Evolutionary conservation across 176 grass and related monocot species (phyloP), one percentile per base, ranked within the genome.

Genomic region (Luzula sylvatica): DNA sequence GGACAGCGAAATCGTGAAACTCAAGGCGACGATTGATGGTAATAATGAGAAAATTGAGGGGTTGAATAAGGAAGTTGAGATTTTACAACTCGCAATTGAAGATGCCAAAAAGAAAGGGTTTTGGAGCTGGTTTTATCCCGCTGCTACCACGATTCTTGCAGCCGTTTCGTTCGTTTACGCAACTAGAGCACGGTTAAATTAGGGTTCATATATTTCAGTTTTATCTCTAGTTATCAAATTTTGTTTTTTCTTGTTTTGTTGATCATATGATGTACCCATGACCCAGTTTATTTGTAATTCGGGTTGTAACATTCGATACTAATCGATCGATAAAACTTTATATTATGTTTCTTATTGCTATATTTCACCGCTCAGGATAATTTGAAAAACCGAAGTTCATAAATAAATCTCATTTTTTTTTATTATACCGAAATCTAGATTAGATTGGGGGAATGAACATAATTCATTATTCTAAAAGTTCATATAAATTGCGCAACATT

Each of bases 101-200:
- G 74, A 79, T n/a, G 71, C 77, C 1, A 43, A 68, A 18, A 46
- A 35, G 23, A 79, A 46, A 47, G 39, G 16, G 8, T 9, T 67
- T 22, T 86, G 81, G 84, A 65, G 55, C 22, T 96, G 84, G 90
- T 15, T 96, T 18, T 67, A 65, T 17, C 77, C 77, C 0, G 69
- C 71, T 56, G 77, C 67, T 15, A 64, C 84, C 0, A 77, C 84
- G 9, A 65, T 79, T 42, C 11, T 89, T 1, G 84, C 90, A 13
- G 90, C 77, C 5, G 54, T 68, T 26, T 96, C 90, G 4, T 60
- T 96, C 26, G 77, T 67, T 46, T 96, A 87, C 12, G 88, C 83
- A 1, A 44, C 72, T 24, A 71, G 66, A 40, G 29, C 60, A 14
- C 56, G 69, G 56, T 95, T 60, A 95, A 71, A 54, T 69, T 53